These are phyloP conservation scores for Camelina hispida DNA, from an alignment of 345 rosid species.

Conservation along the genomic window DNA sequence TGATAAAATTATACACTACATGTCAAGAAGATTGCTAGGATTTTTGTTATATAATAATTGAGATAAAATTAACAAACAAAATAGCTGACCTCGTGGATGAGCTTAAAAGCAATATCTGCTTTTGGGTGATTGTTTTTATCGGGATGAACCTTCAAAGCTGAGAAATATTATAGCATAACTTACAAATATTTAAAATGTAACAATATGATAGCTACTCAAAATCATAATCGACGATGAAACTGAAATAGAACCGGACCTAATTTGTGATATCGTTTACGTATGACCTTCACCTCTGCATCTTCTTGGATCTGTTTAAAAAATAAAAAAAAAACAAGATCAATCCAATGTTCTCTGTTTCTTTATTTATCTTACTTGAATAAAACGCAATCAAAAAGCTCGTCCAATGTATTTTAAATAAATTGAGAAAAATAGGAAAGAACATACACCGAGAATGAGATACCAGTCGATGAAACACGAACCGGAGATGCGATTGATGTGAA, in stretches of 20 bases:
- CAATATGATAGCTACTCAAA: background rate
- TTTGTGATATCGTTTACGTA: slow-evolving; percentile 71
- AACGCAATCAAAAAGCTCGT: background rate
- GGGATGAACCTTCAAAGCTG: slow-evolving; percentile 94
- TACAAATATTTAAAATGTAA: background rate
- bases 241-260: slow-evolving; percentile 59
- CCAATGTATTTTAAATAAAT: background rate
- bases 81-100: slow-evolving; percentile 77
- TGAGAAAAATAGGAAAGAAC: slow-evolving; percentile 31
- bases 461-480: slow-evolving; percentile 72
- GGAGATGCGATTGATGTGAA: slow-evolving; percentile 48
- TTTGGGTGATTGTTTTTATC: slow-evolving; percentile 90
- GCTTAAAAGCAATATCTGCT: slow-evolving; percentile 91
- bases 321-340: slow-evolving; percentile 11
- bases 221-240: background rate
- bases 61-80: slow-evolving; percentile 24
- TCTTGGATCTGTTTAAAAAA: slow-evolving; percentile 64
- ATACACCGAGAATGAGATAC: slow-evolving; percentile 85
- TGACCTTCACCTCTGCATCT: slow-evolving; percentile 60
- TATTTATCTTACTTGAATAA: background rate
- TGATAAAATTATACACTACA: slow-evolving; percentile 17
- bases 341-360: background rate
- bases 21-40: slow-evolving; percentile 9
- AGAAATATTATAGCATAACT: background rate
- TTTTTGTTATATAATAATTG: background rate